Base-by-base conservation (phyloP, 768 basidiomycete genomes). In the Mycena maculata region DNA sequence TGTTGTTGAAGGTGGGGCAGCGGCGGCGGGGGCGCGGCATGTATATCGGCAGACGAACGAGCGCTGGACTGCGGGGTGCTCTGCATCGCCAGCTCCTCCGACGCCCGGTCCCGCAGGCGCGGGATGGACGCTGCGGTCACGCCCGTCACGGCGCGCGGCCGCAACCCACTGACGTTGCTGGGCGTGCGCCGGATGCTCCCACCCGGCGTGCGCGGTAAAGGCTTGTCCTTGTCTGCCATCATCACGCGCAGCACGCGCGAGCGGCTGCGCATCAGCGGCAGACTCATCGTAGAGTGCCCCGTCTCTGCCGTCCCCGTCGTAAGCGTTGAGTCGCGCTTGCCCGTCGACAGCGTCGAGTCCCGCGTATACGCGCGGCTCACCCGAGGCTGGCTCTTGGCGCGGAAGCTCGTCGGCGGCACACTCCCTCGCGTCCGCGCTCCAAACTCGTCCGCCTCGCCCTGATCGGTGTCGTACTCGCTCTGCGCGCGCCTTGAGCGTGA, bases 371-470 rank as follows among this genome's bases (percentile, higher is more conserved):
- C n/a, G 27, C 65, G 69, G 38, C 20, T 22, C 27, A 56, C 27
- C 23, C 39, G 55, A 18, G 55, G 39, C 50, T 63, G 53, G 52
- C 61, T 70, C 28, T 60, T 65, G 11, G 45, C 47, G 25, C 69
- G 61, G 23, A 58, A 67, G 54, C 62, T 64, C 2, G 65, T 71
- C 16, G 69, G 69, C 23, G 69, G 69, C 2, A 58, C 62, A 30
- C 36, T 39, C n/a, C 42, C 47, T n/a, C 44, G 23, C 2, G 56
- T 10, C 56, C 60, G 53, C 25, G 52, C 27, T 13, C 69, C 69
- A 60, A 67, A 71, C 45, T 71, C 69, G 28, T 71, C 69, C 12
- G 56, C 44, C 45, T 64, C 69, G n/a, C n/a, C n/a, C 25, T 52
- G 47, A 7, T 60, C 57, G 11, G 50, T 47, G 12, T 41, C 61